Evolutionary conservation across 441 rosid species (phyloP).

Genomic region (Euphorbia corollata): DNA sequence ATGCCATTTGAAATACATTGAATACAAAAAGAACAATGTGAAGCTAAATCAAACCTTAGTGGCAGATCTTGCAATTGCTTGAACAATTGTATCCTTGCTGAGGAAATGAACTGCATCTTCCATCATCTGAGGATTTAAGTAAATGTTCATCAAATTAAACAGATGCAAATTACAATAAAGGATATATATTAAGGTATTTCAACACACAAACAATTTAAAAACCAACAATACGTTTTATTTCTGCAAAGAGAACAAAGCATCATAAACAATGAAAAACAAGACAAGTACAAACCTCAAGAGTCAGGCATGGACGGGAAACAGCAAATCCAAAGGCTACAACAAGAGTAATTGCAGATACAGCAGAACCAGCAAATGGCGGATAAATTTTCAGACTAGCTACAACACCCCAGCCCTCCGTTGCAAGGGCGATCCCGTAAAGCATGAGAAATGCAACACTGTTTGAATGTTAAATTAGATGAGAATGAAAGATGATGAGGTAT

Average conservation of each 20-base stretch:
- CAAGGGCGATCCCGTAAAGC: constrained; percentile 97
- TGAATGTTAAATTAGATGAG: constrained; percentile 21
- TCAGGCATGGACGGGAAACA: constrained; percentile 98
- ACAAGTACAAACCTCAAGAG: constrained; percentile 62
- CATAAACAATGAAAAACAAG: constrained; percentile 10
- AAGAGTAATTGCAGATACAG: constrained; percentile 96
- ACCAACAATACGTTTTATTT: constrained; percentile 11
- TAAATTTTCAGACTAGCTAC: constrained; percentile 96
- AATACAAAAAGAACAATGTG: not conserved
- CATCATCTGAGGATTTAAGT: constrained; percentile 67
- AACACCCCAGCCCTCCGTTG: constrained; percentile 99
- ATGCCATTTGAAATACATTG: not conserved
- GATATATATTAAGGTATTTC: constrained; percentile 1
- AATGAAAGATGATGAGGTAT: constrained; percentile 15
- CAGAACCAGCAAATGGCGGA: constrained; percentile 99
- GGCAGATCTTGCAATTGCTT: constrained; percentile 97
- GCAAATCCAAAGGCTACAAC: constrained; percentile 99
- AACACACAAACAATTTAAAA: not conserved
- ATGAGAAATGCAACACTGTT: constrained; percentile 91
- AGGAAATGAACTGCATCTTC: constrained; percentile 99
- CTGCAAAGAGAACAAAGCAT: constrained; percentile 9
- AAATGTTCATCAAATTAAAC: constrained; percentile 21
- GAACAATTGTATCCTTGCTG: constrained; percentile 92
- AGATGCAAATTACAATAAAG: constrained; percentile 9
- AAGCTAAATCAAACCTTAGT: constrained; percentile 59